Conservation (phyloP, 2,329 filamentous ascomycete species). For the Fusarium annulatum region DNA sequence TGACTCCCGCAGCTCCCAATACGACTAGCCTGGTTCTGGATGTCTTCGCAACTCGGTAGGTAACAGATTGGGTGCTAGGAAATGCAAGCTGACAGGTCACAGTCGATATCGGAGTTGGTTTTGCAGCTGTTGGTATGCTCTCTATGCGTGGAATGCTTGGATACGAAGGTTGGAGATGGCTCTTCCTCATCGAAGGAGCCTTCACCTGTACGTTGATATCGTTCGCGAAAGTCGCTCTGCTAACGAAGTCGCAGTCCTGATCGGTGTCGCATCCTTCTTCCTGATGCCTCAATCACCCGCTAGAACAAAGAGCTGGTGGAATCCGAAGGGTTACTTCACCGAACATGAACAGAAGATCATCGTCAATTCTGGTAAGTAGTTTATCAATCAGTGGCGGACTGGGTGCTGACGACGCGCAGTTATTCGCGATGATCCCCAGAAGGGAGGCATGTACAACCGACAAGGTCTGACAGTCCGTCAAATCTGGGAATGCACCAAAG, state of each 20-base stretch:
- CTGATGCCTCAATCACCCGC: not conserved
- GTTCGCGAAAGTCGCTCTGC: rapidly evolving
- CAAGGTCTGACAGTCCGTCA: constrained; percentile 57
- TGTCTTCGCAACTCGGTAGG: not conserved
- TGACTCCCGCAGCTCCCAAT: not conserved
- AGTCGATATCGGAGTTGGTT: not conserved
- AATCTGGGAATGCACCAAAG: constrained; percentile 59
- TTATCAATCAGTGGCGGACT: no score
- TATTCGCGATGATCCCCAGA: constrained; percentile 66
- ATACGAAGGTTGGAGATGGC: constrained; percentile 68
- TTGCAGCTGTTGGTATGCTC: constrained; percentile 56
- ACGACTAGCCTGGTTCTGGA: not conserved
- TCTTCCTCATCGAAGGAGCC: constrained; percentile 56
- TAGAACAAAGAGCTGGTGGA: not conserved
- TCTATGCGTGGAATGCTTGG: constrained; percentile 63
- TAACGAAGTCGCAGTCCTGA: not conserved
- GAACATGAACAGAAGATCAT: constrained; percentile 60
- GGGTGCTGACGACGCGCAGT: constrained; percentile 18
- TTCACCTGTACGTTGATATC: constrained; percentile 4
- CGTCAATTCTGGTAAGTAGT: constrained; percentile 49
- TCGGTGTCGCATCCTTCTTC: not conserved
- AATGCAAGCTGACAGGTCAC: not conserved
- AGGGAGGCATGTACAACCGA: constrained; percentile 66
- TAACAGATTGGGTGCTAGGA: rapidly evolving
- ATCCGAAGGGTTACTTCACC: not conserved